phyloP scores from a whole-genome alignment of 1,284 basidiomycete species.

The Neolentinus lepideus region DNA sequence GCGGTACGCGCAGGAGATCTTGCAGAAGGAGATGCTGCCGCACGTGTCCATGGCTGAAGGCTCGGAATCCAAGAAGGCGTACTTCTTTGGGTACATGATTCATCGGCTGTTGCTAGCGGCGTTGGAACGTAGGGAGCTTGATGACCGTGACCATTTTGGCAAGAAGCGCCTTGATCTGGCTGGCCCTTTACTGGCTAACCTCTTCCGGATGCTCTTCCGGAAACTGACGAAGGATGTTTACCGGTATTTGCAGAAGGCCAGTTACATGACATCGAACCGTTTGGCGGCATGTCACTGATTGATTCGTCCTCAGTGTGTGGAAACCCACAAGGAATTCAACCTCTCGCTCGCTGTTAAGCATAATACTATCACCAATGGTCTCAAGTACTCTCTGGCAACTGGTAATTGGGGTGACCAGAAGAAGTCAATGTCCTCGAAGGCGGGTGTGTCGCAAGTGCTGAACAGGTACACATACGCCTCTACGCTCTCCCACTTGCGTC shows the following conservation, averaged over 20 bases:
- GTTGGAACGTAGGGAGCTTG: slow-evolving; percentile 90
- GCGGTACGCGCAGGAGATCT: slow-evolving; percentile 94
- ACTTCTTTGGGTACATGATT: slow-evolving; percentile 99
- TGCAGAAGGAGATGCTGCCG: slow-evolving; percentile 98
- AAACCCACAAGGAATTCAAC: slow-evolving; percentile 94
- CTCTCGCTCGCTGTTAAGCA: slow-evolving; percentile 90
- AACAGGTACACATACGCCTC: slow-evolving; percentile 99
- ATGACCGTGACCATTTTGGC: slow-evolving; percentile 99
- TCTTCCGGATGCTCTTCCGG: slow-evolving; percentile 97
- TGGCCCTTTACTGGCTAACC: slow-evolving; percentile 88
- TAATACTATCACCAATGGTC: slow-evolving; percentile 95
- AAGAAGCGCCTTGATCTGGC: slow-evolving; percentile 97
- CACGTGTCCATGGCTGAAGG: slow-evolving; percentile 96
- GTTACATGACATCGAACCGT: slow-evolving; percentile 10
- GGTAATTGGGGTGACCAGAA: slow-evolving; percentile 99
- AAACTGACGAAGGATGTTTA: slow-evolving; percentile 97
- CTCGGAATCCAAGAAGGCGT: slow-evolving; percentile 97
- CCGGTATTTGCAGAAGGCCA: slow-evolving; percentile 91
- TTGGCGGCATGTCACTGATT: slow-evolving; percentile 8
- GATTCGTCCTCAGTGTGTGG: slow-evolving; percentile 71
- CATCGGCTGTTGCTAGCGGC: slow-evolving; percentile 93
- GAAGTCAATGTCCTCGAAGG: slow-evolving; percentile 96
- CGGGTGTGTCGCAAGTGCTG: slow-evolving; percentile 97
- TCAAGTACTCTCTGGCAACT: slow-evolving; percentile 97
- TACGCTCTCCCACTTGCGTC: slow-evolving; percentile 94